phyloP scores from a whole-genome alignment of 495 filamentous ascomycete genomes.

The Talaromyces ruber region DNA sequence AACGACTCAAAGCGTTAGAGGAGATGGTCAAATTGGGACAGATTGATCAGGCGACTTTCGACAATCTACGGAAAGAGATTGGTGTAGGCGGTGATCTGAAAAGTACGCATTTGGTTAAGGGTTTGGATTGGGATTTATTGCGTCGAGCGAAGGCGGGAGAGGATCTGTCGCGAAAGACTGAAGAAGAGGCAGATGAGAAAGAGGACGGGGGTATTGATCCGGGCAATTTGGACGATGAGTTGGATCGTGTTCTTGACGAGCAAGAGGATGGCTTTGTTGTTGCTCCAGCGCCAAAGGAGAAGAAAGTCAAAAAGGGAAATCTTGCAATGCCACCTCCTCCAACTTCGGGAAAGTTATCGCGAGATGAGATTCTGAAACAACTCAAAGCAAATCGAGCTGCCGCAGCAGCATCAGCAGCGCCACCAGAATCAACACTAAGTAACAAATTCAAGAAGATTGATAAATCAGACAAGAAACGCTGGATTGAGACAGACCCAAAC shows the following conservation, averaged over 20 bases:
- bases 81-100: constrained; percentile 67
- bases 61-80: constrained; percentile 62
- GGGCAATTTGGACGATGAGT: constrained; percentile 65
- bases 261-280: constrained; percentile 44
- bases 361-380: constrained; percentile 77
- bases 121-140: constrained; percentile 76
- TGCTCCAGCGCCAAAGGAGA: constrained; percentile 30
- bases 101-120: constrained; percentile 83
- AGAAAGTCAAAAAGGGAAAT: constrained; percentile 67
- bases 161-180: constrained; percentile 35
- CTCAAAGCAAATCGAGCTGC: constrained; percentile 63
- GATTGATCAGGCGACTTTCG: constrained; percentile 68
- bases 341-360: constrained; percentile 52
- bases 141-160: constrained; percentile 65
- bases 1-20: constrained; percentile 68
- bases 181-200: constrained; percentile 13
- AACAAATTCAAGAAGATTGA: constrained; percentile 72
- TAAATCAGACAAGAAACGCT: constrained; percentile 51
- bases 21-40: constrained; percentile 75
- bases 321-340: constrained; percentile 56
- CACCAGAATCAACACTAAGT: constrained; percentile 52
- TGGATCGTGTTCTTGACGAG: constrained; percentile 62
- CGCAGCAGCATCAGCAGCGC: constrained; percentile 45
- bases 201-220: constrained; percentile 33
- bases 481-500: constrained; percentile 61